phyloP scores from a whole-genome alignment of 768 basidiomycete genomes.

The Leccinum pellstonianum region DNA sequence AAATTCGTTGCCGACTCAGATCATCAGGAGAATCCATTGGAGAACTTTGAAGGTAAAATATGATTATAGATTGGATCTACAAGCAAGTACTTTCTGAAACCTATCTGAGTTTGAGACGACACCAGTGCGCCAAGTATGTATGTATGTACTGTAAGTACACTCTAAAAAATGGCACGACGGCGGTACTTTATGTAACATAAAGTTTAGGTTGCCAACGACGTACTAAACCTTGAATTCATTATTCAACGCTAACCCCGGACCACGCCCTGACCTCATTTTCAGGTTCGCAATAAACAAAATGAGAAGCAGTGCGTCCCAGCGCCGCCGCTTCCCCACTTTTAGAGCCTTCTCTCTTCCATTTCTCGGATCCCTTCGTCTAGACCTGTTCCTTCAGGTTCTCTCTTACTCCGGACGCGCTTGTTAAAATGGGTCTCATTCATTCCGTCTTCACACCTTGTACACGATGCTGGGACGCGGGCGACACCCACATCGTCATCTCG shows the following conservation, averaged over 20 bases:
- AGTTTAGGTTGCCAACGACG: background rate
- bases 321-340: conserved; percentile 5
- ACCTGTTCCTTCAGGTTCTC: background rate
- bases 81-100: too few relatives aligned
- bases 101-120: too few relatives aligned
- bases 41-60: too few relatives aligned
- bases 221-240: background rate
- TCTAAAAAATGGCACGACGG: too few relatives aligned
- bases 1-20: too few relatives aligned
- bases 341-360: background rate
- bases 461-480: conserved; percentile 28
- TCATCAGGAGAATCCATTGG: too few relatives aligned
- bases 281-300: background rate
- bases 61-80: too few relatives aligned
- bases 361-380: background rate
- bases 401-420: background rate
- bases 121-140: too few relatives aligned
- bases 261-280: conserved; percentile 19
- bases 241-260: background rate
- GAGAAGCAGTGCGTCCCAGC: conserved; percentile 4
- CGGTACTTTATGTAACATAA: background rate
- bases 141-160: too few relatives aligned
- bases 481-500: conserved; percentile 29
- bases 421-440: conserved; percentile 18
- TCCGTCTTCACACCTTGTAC: conserved; percentile 20